These are phyloP conservation scores for Trametes villosa DNA, from an alignment of 768 basidiomycete species.

Conservation along the genomic window DNA sequence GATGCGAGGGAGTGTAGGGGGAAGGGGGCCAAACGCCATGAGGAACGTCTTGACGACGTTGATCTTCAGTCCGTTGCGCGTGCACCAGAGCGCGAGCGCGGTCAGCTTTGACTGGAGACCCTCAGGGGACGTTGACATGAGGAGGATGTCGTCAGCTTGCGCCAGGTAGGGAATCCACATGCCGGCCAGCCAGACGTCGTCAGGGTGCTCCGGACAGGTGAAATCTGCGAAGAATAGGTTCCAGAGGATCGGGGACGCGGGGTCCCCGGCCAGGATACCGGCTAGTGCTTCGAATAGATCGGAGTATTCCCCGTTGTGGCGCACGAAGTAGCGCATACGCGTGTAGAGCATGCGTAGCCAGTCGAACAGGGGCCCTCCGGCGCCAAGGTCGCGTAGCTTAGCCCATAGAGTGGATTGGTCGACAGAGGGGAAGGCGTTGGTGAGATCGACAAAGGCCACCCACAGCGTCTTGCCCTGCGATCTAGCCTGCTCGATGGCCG, in stretches of 20 bases:
- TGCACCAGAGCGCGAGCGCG: not conserved
- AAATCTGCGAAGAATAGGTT: constrained; percentile 1
- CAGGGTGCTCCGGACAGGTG: not conserved
- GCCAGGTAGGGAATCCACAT: not conserved
- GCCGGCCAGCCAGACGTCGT: not conserved
- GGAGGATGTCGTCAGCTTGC: not conserved
- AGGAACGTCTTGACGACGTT: not conserved
- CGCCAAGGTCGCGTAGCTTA: constrained; percentile 32
- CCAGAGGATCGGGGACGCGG: constrained; percentile 24
- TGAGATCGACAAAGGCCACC: constrained; percentile 31
- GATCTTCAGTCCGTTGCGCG: not conserved
- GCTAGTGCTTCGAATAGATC: constrained; percentile 6
- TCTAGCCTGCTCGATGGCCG: constrained; percentile 26
- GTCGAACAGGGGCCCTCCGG: constrained; percentile 18
- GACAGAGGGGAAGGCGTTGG: constrained; percentile 42
- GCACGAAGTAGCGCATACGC: not conserved
- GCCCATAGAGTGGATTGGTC: constrained; percentile 39
- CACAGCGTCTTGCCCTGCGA: constrained; percentile 20
- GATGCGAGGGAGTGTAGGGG: not conserved
- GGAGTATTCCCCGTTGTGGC: constrained; percentile 4
- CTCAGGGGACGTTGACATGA: not conserved
- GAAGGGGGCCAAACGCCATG: not conserved
- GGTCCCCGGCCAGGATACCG: constrained; percentile 28
- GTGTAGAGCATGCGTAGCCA: constrained; percentile 9
- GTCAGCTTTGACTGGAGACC: not conserved